Conservation (phyloP, 768 basidiomycete species). For the Cubamyces lactineus region DNA sequence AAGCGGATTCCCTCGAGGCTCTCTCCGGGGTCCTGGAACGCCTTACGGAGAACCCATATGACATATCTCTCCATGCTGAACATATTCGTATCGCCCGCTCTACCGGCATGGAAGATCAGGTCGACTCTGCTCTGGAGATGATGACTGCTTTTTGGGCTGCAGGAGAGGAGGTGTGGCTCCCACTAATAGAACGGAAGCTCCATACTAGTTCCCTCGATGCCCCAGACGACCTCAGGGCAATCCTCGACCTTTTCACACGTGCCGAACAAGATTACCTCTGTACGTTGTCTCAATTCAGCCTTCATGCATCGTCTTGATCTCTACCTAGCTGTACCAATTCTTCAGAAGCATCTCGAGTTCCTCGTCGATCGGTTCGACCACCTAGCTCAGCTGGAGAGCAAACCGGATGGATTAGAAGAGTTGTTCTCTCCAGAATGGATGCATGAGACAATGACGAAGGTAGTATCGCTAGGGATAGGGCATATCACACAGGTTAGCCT, state of each 20-base stretch:
- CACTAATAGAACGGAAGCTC: slow-evolving; percentile 60
- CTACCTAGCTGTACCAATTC: slow-evolving; percentile 68
- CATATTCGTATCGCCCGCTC: slow-evolving; percentile 66
- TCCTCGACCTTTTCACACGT: slow-evolving; percentile 62
- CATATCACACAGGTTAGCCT: slow-evolving; percentile 65
- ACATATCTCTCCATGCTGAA: slow-evolving; percentile 64
- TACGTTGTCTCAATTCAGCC: slow-evolving; percentile 44
- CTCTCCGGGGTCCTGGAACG: slow-evolving; percentile 60
- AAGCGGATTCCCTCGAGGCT: slow-evolving; percentile 63
- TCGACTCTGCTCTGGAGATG: slow-evolving; percentile 66
- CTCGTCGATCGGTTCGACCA: slow-evolving; percentile 46
- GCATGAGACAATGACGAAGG: slow-evolving; percentile 52
- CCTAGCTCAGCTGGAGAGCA: slow-evolving; percentile 39
- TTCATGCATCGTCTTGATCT: slow-evolving; percentile 7
- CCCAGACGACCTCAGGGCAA: slow-evolving; percentile 51
- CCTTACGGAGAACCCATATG: slow-evolving; percentile 61
- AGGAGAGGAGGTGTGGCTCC: slow-evolving; percentile 75
- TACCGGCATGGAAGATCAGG: slow-evolving; percentile 61
- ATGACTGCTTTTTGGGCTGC: slow-evolving; percentile 63
- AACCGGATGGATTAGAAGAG: slow-evolving; percentile 56
- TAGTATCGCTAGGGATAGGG: slow-evolving; percentile 56
- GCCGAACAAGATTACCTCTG: slow-evolving; percentile 83
- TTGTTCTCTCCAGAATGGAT: slow-evolving; percentile 68
- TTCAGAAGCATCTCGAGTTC: slow-evolving; percentile 70
- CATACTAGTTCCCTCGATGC: slow-evolving; percentile 55